A percentile compares a stretch with the other conserved stretches of the same genome.
Evolutionary conservation across 805 yeast genomes (phyloP).

Genomic region (Metschnikowia anglica): DNA sequence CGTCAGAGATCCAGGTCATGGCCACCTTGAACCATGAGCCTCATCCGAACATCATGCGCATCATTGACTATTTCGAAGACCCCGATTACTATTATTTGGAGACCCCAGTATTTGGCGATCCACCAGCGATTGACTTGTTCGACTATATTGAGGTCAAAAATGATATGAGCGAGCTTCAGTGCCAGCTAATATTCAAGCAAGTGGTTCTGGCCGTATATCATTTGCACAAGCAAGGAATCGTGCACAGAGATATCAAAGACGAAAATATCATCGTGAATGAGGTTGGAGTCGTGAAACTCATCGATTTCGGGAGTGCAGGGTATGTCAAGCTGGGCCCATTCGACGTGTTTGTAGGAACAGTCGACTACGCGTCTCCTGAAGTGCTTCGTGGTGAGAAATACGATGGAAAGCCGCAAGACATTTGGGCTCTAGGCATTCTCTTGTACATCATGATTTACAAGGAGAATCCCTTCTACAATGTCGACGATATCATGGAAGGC

Average conservation of each 20-base stretch:
- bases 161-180: constrained; percentile 76
- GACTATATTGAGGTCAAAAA: constrained; percentile 87
- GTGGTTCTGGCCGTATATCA: constrained; percentile 76
- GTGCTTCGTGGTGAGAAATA: constrained; percentile 86
- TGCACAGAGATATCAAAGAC: constrained; percentile 93
- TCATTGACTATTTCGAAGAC: constrained; percentile 92
- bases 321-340: constrained; percentile 89
- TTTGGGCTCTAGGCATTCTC: constrained; percentile 94
- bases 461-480: constrained; percentile 93
- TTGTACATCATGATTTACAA: constrained; percentile 87
- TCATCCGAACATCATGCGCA: constrained; percentile 82
- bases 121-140: constrained; percentile 90
- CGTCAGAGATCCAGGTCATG: constrained; percentile 94
- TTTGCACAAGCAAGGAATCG: constrained; percentile 81
- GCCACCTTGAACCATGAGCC: constrained; percentile 72
- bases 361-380: constrained; percentile 98
- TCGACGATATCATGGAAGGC: constrained; percentile 93
- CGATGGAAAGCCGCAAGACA: constrained; percentile 91
- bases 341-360: constrained; percentile 95
- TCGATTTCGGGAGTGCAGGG: constrained; percentile 96
- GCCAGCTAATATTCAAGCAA: constrained; percentile 75
- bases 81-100: constrained; percentile 85
- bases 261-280: constrained; percentile 89
- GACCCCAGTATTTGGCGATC: constrained; percentile 84
- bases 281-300: constrained; percentile 75